These are phyloP conservation scores for Dendrobium huoshanense DNA, from an alignment of 106 monocot genomes.

Conservation along the genomic window DNA sequence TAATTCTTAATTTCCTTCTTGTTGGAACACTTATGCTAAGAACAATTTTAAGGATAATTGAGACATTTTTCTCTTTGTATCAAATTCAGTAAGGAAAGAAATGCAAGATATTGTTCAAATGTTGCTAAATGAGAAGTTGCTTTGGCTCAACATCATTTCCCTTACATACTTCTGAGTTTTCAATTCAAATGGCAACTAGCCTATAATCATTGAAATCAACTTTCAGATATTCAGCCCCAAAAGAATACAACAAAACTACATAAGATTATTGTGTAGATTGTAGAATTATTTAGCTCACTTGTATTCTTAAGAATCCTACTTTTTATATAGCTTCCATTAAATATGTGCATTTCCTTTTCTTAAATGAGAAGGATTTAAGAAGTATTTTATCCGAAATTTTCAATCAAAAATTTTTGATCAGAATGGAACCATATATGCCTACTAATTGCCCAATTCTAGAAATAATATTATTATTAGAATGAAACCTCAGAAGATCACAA, in stretches of 20 bases:
- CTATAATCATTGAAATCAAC: no score
- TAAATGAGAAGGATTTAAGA: neutral
- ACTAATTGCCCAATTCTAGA: neutral
- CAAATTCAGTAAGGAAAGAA: neutral
- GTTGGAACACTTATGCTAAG: neutral
- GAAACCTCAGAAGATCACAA: neutral
- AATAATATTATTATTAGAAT: neutral
- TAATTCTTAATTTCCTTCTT: neutral
- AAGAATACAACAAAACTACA: neutral
- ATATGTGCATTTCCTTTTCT: neutral
- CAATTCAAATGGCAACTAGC: neutral
- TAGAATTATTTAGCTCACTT: neutral
- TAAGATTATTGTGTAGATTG: neutral
- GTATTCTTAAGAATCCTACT: no score
- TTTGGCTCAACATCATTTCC: neutral
- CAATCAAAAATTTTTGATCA: neutral
- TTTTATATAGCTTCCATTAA: no score
- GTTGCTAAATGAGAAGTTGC: no score
- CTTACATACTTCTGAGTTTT: neutral
- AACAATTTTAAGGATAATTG: neutral
- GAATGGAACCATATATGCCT: neutral
- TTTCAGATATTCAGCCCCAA: no score
- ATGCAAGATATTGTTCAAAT: neutral
- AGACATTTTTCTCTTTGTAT: neutral
- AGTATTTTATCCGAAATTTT: neutral